A percentile compares a stretch with the other conserved stretches of the same genome.
Evolutionary conservation across 2,329 filamentous ascomycete genomes (phyloP).

Genomic region (Pestalotiopsis fici): DNA sequence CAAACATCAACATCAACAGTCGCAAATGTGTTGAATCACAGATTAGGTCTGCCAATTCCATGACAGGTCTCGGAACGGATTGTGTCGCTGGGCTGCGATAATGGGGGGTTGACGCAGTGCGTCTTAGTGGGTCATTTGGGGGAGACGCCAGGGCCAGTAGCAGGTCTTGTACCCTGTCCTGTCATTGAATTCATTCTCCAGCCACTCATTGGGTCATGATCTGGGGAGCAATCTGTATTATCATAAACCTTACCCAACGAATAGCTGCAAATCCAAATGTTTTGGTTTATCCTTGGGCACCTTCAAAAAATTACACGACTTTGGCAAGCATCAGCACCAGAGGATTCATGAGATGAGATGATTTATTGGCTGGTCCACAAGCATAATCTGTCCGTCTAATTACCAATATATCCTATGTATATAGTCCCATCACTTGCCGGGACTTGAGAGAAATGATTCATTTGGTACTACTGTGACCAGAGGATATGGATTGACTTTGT

Average conservation of each 20-base stretch:
- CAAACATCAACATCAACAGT: neutral
- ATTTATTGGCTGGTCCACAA: no score
- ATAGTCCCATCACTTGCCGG: no score
- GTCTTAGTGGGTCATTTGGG: constrained; percentile 6
- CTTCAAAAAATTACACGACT: no score
- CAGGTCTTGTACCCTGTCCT: constrained; percentile 8
- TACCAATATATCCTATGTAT: no score
- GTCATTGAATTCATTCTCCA: constrained; percentile 8
- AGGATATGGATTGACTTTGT: neutral
- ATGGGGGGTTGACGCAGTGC: neutral
- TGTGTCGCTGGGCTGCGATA: constrained; percentile 1
- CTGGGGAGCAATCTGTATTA: neutral
- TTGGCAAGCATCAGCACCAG: no score
- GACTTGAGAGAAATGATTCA: no score
- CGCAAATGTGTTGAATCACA: neutral
- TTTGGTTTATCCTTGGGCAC: no score
- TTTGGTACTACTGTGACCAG: neutral
- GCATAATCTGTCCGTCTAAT: no score
- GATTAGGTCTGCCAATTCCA: neutral
- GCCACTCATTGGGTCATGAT: neutral
- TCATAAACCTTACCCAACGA: neutral
- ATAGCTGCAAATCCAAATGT: neutral
- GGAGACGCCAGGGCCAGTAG: constrained; percentile 6
- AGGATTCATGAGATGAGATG: no score
- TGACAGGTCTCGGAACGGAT: constrained; percentile 2